Base-by-base conservation (phyloP, 1,284 basidiomycete species). In the Filobasidium uniguttulatum region DNA sequence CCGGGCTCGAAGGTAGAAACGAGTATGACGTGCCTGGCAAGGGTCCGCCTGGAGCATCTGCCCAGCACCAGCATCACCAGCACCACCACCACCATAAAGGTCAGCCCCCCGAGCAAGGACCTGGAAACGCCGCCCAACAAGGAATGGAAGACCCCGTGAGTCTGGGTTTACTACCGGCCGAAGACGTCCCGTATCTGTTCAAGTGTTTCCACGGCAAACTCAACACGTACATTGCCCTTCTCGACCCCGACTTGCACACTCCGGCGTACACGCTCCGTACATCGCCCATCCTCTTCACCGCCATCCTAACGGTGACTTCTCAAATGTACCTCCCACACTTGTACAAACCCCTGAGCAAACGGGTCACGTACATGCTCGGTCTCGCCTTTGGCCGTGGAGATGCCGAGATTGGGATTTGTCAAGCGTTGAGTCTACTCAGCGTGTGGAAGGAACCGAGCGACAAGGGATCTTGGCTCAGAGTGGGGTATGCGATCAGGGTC, bases 391-490 rank as follows among this genome's bases (percentile, higher is more conserved):
- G 62, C 20, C 60, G 65, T 28, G 67, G 66, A 25, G 52, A 66
- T 20, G 65, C 62, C 36, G 56, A 60, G 10, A 59, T 72, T 19
- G 68, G 68, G 8, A 55, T 71, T 19, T 56, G 71, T 5, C 71
- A 72, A 55, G 62, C 66, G 3, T 50, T 71, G n/a, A 57, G 62
- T 14, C 46, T 72, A 9, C 57, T 70, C 9, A 61, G 65, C n/a
- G 68, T 69, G 19, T 73, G 71, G 71, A 71, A 70, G 53, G 50
- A 43, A 25, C 58, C 66, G 4, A 60, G 59, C n/a, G 70, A 71
- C 48, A 57, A 59, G 8, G 64, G 65, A 1, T 60, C 59, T 7
- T 62, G 65, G 59, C 54, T 65, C 33, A 64, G 64, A 3, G 41
- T 52, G 12, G 50, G 50, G 7, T 52, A 52, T 44, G 37, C 38